Evolutionary conservation across 2,329 filamentous ascomycete genomes (phyloP), one percentile per base, ranked within the genome.

Genomic region (Monascus ruber): DNA sequence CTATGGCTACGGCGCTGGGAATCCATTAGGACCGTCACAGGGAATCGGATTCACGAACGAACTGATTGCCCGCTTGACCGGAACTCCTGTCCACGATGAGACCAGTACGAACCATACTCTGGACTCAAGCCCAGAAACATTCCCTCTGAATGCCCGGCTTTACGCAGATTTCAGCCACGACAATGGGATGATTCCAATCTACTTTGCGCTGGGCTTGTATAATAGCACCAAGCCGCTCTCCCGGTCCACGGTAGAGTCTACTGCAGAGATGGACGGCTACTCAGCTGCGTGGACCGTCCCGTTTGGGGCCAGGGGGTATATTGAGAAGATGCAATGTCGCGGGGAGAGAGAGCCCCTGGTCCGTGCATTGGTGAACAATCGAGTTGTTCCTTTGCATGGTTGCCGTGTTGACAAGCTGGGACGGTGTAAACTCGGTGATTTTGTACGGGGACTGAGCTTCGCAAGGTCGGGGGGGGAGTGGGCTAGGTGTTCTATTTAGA

Each of bases 121-220:
- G 0, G 84, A 93, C 56, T 65, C 65, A 4, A 69, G 77, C 42
- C 64, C 73, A 1, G 55, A 62, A 5, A 88, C 83, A 0, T 95
- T 94, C 53, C 87, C 88, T 0, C 65, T 94, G 0, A 71, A 73
- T 44, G 62, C 67, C 33, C 65, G 64, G 7, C 64, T 94, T 1
- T 95, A 93, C 54, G 87, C 85, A 0, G 88, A 95, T 61, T 94
- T 95, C 56, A 85, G 80, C 46, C 88, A 95, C 61, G 88, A 95
- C 62, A 94, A 93, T 59, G 79, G 83, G 55, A 86, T 95, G 78
- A 77, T 76, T 26, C 73, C 74, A 5, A 77, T 93, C 5, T 83
- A 83, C 55, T 78, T 77, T 4, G 85, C 86, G 0, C 56, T 95
- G 46, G 84, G 86, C 0, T 65, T 94, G 25, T 94, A 86, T 63